Base-by-base conservation (phyloP, 345 rosid genomes). In the Populus euphratica region DNA sequence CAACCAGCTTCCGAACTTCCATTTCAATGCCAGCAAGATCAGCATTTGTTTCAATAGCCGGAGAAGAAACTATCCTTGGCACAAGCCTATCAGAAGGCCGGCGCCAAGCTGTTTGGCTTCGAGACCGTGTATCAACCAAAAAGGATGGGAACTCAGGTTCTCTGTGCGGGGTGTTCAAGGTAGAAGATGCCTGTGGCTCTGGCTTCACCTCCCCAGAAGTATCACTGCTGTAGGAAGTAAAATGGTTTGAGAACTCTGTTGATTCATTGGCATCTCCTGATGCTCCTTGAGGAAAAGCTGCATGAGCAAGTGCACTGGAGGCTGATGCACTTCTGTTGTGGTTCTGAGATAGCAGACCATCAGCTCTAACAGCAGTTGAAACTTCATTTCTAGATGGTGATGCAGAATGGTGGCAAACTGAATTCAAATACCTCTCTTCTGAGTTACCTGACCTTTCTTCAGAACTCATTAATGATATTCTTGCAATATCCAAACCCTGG, bases 21-120 rank as follows among this genome's bases (percentile, higher is more conserved):
- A 88, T 79, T 83, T 94, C 98, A 74, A 91, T 70, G 20, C 89
- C 93, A 76, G 93, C 88, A 69, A 92, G 97, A 79, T 95, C 96
- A 78, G 91, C 80, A 82, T 93, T 91, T 5, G 90, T 72, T 83
- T 92, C 97, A 64, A 70, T 82, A 64, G 90, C 76, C 18, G 92
- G 80, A 43, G 92, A 86, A 79, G 99, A 86, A 81, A 89, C 81
- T 54, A 94, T 91, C 84, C 94, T 87, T 0, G 95, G 92, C 77
- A 86, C 84, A 74, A 87, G 85, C 83, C 97, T 87, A 79, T 86
- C 91, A 6, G 94, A 87, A 20, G 97, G 93, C n/a, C 93, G 90
- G 44, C 90, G 92, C 94, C 97, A 90, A 68, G 85, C 80, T 20
- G 84, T 75, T 71, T 88, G 97, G 76, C 83, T 88, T 73, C 91